phyloP scores from a whole-genome alignment of 495 filamentous ascomycete species.

The Amphirosellinia nigrospora region DNA sequence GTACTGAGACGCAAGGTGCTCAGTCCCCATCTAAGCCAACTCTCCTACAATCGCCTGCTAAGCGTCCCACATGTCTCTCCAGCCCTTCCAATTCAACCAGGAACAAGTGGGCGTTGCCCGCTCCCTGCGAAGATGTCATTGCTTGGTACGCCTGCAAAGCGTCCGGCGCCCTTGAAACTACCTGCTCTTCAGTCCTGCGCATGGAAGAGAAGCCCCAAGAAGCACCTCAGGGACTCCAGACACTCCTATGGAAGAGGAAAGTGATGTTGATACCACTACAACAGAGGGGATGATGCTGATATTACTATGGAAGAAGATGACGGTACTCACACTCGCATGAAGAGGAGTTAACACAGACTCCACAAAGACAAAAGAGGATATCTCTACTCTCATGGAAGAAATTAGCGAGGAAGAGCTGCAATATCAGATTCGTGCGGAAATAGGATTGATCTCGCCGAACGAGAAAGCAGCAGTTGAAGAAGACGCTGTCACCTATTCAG shows the following conservation, averaged over 20 bases:
- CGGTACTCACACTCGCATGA: neutral
- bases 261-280: neutral
- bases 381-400: neutral
- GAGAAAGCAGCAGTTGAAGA: slow-evolving; percentile 20
- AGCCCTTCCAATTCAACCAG: slow-evolving; percentile 39
- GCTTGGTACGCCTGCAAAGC: slow-evolving; percentile 34
- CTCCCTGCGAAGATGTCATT: slow-evolving; percentile 39
- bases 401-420: slow-evolving; percentile 22
- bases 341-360: neutral
- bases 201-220: slow-evolving; percentile 22
- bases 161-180: slow-evolving; percentile 37
- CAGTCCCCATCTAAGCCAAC: slow-evolving; percentile 46
- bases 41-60: slow-evolving; percentile 55
- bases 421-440: slow-evolving; percentile 20
- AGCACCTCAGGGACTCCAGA: slow-evolving; percentile 10
- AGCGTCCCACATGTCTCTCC: slow-evolving; percentile 52
- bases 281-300: neutral
- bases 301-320: slow-evolving; percentile 12
- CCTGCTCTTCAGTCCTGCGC: slow-evolving; percentile 19
- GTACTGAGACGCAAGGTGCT: slow-evolving; percentile 18
- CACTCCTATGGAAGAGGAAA: neutral
- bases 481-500: neutral
- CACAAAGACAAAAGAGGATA: slow-evolving; percentile 12
- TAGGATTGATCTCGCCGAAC: slow-evolving; percentile 8
- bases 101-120: slow-evolving; percentile 26